Evolutionary conservation across 2,329 filamentous ascomycete species (phyloP).

Genomic region (Trichoderma sp.): DNA sequence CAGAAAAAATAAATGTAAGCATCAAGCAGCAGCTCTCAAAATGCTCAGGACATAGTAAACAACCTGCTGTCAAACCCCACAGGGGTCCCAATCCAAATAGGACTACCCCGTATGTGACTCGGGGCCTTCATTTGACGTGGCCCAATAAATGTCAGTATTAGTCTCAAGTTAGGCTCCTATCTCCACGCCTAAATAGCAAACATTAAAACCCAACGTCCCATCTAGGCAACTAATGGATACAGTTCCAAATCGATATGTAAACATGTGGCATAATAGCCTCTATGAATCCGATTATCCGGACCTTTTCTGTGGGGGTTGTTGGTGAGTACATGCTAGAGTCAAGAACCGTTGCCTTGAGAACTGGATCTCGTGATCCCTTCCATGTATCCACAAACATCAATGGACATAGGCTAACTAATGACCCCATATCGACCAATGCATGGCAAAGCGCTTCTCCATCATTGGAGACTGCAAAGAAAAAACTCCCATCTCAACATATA

Average conservation of each 20-base stretch:
- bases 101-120: too few relatives aligned
- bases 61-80: background rate
- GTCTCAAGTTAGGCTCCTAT: constrained; percentile 11
- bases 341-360: background rate
- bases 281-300: background rate
- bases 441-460: too few relatives aligned
- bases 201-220: background rate
- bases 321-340: background rate
- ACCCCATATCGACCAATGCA: background rate
- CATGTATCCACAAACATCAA: background rate
- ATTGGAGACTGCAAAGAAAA: background rate
- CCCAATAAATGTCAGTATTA: background rate
- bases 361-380: background rate
- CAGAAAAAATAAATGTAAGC: background rate
- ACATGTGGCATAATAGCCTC: background rate
- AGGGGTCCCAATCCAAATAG: background rate
- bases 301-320: background rate
- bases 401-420: background rate
- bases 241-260: background rate
- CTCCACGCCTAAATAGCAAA: background rate
- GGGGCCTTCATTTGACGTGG: background rate
- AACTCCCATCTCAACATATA: background rate
- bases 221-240: background rate
- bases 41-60: background rate
- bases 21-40: background rate